Evolutionary conservation across 768 basidiomycete species (phyloP).

Genomic region (Phanerochaete sordida): DNA sequence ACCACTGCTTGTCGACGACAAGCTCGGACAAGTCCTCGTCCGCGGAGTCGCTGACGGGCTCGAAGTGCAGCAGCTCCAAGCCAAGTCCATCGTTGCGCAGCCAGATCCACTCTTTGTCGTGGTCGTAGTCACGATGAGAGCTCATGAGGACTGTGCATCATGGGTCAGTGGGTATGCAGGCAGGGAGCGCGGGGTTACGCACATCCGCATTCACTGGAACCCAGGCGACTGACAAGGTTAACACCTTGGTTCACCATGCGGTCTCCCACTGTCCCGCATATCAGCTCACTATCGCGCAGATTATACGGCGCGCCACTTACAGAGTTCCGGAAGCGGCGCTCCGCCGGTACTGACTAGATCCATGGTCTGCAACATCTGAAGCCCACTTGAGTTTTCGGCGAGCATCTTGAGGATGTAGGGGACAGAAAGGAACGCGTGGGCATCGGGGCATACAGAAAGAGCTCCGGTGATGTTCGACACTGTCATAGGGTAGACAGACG

Average conservation of each 20-base stretch:
- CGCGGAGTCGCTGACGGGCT: slow-evolving; percentile 2
- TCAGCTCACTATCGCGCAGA: not conserved
- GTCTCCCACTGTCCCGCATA: slow-evolving; percentile 6
- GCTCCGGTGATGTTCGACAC: slow-evolving; percentile 5
- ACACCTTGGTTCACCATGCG: slow-evolving; percentile 7
- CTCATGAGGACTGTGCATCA: slow-evolving; percentile 10
- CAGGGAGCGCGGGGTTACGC: not conserved
- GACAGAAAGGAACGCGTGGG: slow-evolving; percentile 5
- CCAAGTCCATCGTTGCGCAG: slow-evolving; percentile 4
- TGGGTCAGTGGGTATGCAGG: not conserved
- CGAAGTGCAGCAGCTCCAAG: not conserved
- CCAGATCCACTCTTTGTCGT: slow-evolving; percentile 10
- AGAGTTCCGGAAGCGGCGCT: slow-evolving; percentile 4
- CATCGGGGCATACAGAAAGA: not conserved
- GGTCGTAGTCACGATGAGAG: slow-evolving; percentile 10
- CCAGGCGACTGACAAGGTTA: slow-evolving; percentile 10
- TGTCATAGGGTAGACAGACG: slow-evolving; percentile 9
- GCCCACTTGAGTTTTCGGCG: slow-evolving; percentile 1
- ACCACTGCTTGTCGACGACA: slow-evolving; percentile 4
- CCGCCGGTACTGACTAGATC: slow-evolving; percentile 9
- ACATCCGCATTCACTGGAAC: slow-evolving; percentile 14
- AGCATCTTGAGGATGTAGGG: slow-evolving; percentile 12
- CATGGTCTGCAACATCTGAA: slow-evolving; percentile 9
- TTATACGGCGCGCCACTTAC: not conserved
- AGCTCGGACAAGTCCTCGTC: slow-evolving; percentile 4